phyloP scores from a whole-genome alignment of 2,329 filamentous ascomycete species.

The Cryphonectria naterciae region DNA sequence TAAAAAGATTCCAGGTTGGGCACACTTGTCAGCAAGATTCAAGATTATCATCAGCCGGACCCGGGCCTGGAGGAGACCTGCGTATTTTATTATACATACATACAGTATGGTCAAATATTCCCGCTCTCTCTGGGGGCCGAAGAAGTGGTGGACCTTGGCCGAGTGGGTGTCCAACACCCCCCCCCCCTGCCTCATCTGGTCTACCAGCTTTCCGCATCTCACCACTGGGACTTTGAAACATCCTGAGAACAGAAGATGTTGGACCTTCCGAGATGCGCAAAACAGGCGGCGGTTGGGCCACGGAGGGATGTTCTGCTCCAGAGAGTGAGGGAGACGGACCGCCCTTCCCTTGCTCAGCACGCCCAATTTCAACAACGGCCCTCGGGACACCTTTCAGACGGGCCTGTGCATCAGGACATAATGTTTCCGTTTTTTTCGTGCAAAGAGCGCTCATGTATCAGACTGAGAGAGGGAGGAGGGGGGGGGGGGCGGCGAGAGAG shows the following conservation, averaged over 20 bases:
- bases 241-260: slow-evolving; percentile 4
- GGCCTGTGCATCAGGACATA: slow-evolving; percentile 2
- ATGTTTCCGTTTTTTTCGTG: not conserved
- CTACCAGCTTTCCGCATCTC: not conserved
- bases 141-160: not conserved
- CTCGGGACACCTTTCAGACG: not conserved
- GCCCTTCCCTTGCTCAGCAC: not conserved
- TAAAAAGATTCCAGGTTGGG: not conserved
- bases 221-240: slow-evolving; percentile 10
- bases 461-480: not conserved
- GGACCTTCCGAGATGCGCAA: not conserved
- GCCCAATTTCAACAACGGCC: not conserved
- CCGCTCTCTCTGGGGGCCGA: not conserved
- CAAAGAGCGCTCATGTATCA: not conserved
- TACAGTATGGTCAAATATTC: not conserved
- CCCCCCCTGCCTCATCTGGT: not conserved
- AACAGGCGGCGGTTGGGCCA: not conserved
- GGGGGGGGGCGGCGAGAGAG: not conserved
- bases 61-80: not conserved
- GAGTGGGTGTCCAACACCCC: not conserved
- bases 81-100: not conserved
- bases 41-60: not conserved
- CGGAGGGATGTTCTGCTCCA: not conserved
- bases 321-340: too few relatives aligned
- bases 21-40: slow-evolving; percentile 1